A percentile compares a stretch with the other conserved stretches of the same genome.
Evolutionary conservation across 2,329 filamentous ascomycete species (phyloP).

Genomic region (Phialocephala sp.): DNA sequence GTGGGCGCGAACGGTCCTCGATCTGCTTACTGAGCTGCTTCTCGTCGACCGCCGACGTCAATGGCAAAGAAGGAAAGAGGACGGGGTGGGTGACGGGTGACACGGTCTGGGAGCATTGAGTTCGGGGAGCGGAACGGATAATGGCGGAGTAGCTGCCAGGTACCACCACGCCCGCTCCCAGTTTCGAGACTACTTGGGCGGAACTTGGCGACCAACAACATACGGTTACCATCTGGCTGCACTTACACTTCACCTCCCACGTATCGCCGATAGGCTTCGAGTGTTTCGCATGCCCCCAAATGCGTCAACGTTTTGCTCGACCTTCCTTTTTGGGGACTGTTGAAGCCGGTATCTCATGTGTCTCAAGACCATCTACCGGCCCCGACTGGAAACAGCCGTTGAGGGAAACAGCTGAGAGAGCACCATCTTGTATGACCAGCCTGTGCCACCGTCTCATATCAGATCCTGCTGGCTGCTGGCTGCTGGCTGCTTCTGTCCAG

Average conservation of each 20-base stretch:
- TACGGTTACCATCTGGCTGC: not conserved
- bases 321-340: not conserved
- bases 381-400: slow-evolving; percentile 12
- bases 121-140: not conserved
- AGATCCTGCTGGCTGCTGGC: slow-evolving; percentile 10
- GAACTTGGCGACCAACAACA: no score
- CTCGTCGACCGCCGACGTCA: not conserved
- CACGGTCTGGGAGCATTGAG: not conserved
- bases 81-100: not conserved
- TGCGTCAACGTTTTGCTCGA: not conserved
- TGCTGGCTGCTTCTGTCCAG: not conserved
- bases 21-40: not conserved
- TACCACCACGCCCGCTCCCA: not conserved
- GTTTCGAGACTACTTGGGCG: not conserved
- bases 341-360: not conserved
- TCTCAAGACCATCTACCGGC: slow-evolving; percentile 12
- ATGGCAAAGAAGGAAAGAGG: not conserved
- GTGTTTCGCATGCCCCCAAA: not conserved
- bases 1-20: not conserved
- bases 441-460: slow-evolving; percentile 14
- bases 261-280: not conserved
- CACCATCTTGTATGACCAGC: not conserved
- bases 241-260: not conserved
- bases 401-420: slow-evolving; percentile 8
- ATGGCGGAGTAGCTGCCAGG: not conserved